Evolutionary conservation across 768 basidiomycete species (phyloP).

Genomic region (Auricularia sp.): DNA sequence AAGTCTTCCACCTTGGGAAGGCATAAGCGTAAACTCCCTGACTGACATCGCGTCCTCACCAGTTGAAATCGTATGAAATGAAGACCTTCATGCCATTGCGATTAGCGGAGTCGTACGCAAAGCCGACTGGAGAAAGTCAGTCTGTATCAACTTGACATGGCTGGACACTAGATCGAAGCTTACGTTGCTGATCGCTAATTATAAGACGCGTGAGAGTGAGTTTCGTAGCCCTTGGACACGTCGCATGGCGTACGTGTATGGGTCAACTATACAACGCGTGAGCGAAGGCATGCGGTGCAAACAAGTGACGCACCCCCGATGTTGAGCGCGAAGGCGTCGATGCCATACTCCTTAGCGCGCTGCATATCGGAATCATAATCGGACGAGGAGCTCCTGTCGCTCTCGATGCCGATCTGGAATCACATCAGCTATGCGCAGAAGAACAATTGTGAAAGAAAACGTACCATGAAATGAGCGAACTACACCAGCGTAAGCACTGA

Average conservation of each 20-base stretch:
- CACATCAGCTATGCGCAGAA: not conserved
- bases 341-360: not conserved
- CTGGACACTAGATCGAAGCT: not conserved
- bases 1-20: not conserved
- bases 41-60: not conserved
- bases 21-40: not conserved
- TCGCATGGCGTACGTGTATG: not conserved
- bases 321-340: constrained; percentile 1
- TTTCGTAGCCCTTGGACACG: too few relatives aligned
- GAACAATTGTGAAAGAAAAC: not conserved
- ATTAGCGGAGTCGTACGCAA: not conserved
- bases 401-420: not conserved
- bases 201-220: too few relatives aligned
- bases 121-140: not conserved
- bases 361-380: constrained; percentile 1
- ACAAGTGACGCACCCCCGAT: not conserved
- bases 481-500: not conserved
- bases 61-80: constrained; percentile 2
- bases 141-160: not conserved
- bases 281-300: not conserved
- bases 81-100: constrained; percentile 1
- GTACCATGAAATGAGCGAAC: not conserved
- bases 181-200: not conserved
- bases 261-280: not conserved
- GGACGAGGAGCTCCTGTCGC: not conserved